These are phyloP conservation scores for Kwoniella mangroviensis DNA, from an alignment of 768 basidiomycete genomes.

Conservation along the genomic window DNA sequence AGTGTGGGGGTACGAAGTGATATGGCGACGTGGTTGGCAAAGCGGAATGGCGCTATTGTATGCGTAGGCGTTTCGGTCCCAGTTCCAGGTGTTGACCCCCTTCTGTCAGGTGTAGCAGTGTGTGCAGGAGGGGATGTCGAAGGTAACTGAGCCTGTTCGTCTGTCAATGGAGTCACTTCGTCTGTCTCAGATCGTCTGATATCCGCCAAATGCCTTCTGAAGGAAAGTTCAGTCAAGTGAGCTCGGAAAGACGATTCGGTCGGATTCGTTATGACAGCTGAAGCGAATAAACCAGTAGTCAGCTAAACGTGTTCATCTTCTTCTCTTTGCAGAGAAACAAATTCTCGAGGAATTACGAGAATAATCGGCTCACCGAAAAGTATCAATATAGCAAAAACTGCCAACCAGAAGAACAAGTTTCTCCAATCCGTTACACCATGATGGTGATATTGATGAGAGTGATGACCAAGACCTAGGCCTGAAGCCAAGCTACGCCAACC, in stretches of 20 bases:
- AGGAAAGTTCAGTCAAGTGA: conserved; percentile 95
- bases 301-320: neutral
- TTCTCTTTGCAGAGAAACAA: neutral
- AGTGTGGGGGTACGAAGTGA: conserved; percentile 89
- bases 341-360: neutral
- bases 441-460: conserved; percentile 13
- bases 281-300: neutral
- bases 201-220: conserved; percentile 87
- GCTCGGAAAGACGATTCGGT: conserved; percentile 90
- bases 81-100: neutral
- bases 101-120: conserved; percentile 8
- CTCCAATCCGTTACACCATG: conserved; percentile 34
- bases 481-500: conserved; percentile 14
- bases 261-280: conserved; percentile 94
- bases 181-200: conserved; percentile 64
- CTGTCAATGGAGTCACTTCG: conserved; percentile 18
- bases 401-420: conserved; percentile 48
- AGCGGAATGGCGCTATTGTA: conserved; percentile 62
- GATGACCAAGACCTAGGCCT: conserved; percentile 20
- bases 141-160: conserved; percentile 17
- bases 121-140: conserved; percentile 1
- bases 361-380: conserved; percentile 41
- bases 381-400: conserved; percentile 35
- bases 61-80: conserved; percentile 29
- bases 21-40: conserved; percentile 89